A percentile compares a stretch with the other conserved stretches of the same genome.
These are phyloP conservation scores for Leishmania gerbilli DNA, from an alignment of 208 protist genomes.

Conservation along the genomic window DNA sequence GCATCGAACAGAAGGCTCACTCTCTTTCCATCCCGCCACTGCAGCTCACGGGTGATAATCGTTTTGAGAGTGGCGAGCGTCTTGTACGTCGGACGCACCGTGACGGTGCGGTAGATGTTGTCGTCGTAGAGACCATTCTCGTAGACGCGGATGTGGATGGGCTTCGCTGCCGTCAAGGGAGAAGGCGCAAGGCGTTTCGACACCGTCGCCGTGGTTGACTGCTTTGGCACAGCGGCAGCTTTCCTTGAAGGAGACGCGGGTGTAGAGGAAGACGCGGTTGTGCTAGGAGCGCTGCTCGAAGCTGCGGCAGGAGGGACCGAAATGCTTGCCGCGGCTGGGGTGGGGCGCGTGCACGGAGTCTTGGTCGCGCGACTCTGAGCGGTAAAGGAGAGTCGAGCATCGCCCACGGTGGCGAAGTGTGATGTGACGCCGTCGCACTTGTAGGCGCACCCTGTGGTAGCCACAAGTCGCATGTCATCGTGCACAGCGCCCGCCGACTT, in stretches of 20 bases:
- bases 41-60: conserved; percentile 80
- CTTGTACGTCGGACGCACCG: conserved; percentile 83
- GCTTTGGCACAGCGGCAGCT: background rate
- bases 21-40: conserved; percentile 78
- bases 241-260: conserved; percentile 2
- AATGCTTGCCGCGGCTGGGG: background rate
- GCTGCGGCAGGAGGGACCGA: background rate
- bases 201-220: background rate
- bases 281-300: background rate
- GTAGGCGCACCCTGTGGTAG: conserved; percentile 51
- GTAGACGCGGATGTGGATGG: conserved; percentile 83
- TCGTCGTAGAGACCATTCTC: conserved; percentile 90
- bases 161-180: conserved; percentile 13
- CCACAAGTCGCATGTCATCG: conserved; percentile 61
- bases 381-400: background rate
- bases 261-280: too few relatives aligned
- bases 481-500: conserved; percentile 37
- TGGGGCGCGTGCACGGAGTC: background rate
- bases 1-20: conserved; percentile 83
- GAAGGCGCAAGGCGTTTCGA: background rate
- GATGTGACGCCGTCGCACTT: background rate
- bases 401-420: conserved; percentile 15
- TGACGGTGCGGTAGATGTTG: conserved; percentile 72
- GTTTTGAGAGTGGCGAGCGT: conserved; percentile 67
- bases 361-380: background rate